Base-by-base conservation (phyloP, 441 rosid genomes). In the Populus hybrid region DNA sequence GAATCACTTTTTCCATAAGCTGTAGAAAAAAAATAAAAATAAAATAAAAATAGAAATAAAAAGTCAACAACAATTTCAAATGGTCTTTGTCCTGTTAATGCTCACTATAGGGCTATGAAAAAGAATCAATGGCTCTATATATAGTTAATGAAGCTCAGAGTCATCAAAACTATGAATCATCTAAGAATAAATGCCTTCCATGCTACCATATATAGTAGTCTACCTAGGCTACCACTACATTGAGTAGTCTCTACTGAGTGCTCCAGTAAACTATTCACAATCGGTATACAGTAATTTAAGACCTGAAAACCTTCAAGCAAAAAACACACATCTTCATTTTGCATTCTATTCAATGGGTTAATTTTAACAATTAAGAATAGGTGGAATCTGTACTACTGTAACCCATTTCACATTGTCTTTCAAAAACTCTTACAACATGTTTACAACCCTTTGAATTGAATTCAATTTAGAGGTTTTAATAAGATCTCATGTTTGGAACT, bases 1-100 rank as follows among this genome's bases (percentile, higher is more conserved):
- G 93, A 67, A 91, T 73, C 70, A 88, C 88, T 76, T 86, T 90
- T 81, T 89, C 95, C 95, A 87, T 86, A 63, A 91, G 86, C 95
- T 91, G 90, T 78, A 83, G 67, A 8, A 71, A 18, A 63, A 75
- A 73, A 75, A 14, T n/a, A n/a, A n/a, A 38, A 0, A 21, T 5
- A 16, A 38, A 38, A 35, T 23, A 70, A 18, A 24, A 66, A n/a
- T 40, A 34, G 2, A 34, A 14, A 24, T 23, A 50, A 71, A 24
- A 38, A 9, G 9, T 20, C n/a, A 66, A 42, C 67, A 21, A 24
- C 23, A 24, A 63, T 10, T 21, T 61, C 26, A 21, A 61, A 21
- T 21, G 66, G 28, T 61, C 14, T 61, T 21, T 12, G 5, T 21
- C 5, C 10, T 14, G 66, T 61, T 26, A 61, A 61, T 21, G 26